A percentile compares a stretch with the other conserved stretches of the same genome.
These are phyloP conservation scores for Vigna nakashimae DNA, from an alignment of 306 rosid species.

Conservation along the genomic window DNA sequence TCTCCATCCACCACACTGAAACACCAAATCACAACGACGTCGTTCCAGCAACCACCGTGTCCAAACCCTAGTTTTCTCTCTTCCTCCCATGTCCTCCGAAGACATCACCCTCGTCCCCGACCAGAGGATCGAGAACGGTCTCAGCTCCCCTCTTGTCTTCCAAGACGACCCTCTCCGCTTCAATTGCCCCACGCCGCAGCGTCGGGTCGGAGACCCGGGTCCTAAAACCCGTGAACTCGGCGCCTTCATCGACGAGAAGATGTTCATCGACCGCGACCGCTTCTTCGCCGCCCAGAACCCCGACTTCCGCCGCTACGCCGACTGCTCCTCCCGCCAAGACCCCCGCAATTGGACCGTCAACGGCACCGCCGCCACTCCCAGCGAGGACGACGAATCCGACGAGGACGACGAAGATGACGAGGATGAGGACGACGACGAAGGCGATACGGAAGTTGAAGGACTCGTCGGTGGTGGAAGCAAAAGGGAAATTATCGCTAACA, in stretches of 20 bases:
- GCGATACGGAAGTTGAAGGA: constrained; percentile 54
- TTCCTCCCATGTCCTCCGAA: constrained; percentile 68
- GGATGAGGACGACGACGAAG: constrained; percentile 69
- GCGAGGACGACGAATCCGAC: constrained; percentile 73
- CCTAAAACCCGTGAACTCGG: constrained; percentile 77
- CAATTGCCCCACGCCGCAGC: constrained; percentile 61
- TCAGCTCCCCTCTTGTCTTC: constrained; percentile 68
- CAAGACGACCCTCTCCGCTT: constrained; percentile 71
- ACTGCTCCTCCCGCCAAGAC: constrained; percentile 54
- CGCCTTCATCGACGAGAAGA: constrained; percentile 76
- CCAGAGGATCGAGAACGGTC: constrained; percentile 67
- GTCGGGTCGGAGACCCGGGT: constrained; percentile 64
- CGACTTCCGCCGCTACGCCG: constrained; percentile 71
- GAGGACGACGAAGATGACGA: constrained; percentile 71
- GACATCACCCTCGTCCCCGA: constrained; percentile 62
- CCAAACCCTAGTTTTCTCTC: constrained; percentile 32
- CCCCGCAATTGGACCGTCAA: constrained; percentile 72
- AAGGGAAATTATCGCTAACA: constrained; percentile 47
- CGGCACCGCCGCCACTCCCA: constrained; percentile 57
- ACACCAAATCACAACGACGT: constrained; percentile 23
- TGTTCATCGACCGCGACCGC: constrained; percentile 64
- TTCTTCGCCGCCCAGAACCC: constrained; percentile 59
- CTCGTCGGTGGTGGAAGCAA: constrained; percentile 60
- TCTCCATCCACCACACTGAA: not conserved
- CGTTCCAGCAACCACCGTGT: constrained; percentile 32